Evolutionary conservation across 306 rosid species (phyloP), one percentile per base, ranked within the genome.

Genomic region (Citrullus amarus): DNA sequence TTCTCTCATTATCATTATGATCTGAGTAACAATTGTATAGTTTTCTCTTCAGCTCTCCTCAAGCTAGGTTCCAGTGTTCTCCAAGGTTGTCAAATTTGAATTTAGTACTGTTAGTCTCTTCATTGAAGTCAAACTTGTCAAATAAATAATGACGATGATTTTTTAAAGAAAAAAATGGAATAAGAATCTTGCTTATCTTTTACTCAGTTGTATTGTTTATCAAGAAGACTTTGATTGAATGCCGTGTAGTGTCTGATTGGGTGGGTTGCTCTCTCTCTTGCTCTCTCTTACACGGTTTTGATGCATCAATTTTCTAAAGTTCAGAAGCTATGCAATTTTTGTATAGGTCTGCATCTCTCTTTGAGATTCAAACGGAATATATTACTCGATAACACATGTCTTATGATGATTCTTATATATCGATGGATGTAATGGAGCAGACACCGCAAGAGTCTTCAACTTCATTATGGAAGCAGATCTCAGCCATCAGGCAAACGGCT

Each of bases 401-500:
- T 46, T 46, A 22, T 34, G 58, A 71, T 71, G 56, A 71, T 51
- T 71, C 60, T 30, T 73, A 73, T 34, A 48, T 73, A 73, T 73
- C 15, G 38, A 73, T 85, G 79, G 88, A 71, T 50, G 20, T 44
- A 34, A 86, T 88, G 96, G 96, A 88, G 79, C 81, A 79, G 50
- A 85, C 77, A 78, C 36, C 83, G 39, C 53, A 87, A 15, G 68
- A 55, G 67, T 80, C 86, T 54, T 74, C 92, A 1, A 78, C 77
- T 79, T 82, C 93, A 16, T 20, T 87, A 18, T 54, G 82, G 87
- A 53, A 39, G 69, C 88, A 78, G 69, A 79, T 94, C 80, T 86
- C 88, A 57, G 67, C 78, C 76, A 79, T 80, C n/a, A 61, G 20
- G 65, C 25, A 38, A 50, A 81, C 7, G 72, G 79, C 82, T 50